Conservation (phyloP, 2,329 filamentous ascomycete species). For the Arthrinium phaeospermum region DNA sequence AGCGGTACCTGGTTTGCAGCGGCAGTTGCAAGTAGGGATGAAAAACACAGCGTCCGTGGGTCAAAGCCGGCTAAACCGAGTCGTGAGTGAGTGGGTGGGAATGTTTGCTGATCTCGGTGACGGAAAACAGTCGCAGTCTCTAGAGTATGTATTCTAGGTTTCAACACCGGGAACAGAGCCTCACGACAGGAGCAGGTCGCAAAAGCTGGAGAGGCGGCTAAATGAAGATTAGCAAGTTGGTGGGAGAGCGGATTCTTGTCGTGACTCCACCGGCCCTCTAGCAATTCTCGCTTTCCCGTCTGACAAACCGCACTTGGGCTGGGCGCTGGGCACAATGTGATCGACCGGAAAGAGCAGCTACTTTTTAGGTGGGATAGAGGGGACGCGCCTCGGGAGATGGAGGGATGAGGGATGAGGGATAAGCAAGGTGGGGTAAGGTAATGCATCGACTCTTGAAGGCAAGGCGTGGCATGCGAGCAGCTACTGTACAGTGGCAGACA, state of each 20-base stretch:
- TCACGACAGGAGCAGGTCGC: background rate
- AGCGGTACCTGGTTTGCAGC: background rate
- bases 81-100: background rate
- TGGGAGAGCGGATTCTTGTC: conserved; percentile 10
- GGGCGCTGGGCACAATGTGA: conserved; percentile 14
- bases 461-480: background rate
- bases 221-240: conserved; percentile 17
- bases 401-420: background rate
- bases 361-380: conserved; percentile 3
- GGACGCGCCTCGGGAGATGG: conserved; percentile 1
- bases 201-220: conserved; percentile 12
- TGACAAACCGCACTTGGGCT: conserved; percentile 6
- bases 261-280: background rate
- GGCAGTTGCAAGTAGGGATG: background rate
- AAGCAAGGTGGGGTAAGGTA: conserved; percentile 16
- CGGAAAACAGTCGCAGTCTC: background rate
- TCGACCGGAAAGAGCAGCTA: background rate
- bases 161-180: conserved; percentile 13
- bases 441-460: background rate
- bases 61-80: background rate
- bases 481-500: background rate
- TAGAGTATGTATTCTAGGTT: background rate
- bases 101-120: background rate
- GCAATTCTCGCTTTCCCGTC: conserved; percentile 12
- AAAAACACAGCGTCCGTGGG: background rate